Conservation (phyloP, 2,329 filamentous ascomycete species). For the Sordariomycetes sp. region DNA sequence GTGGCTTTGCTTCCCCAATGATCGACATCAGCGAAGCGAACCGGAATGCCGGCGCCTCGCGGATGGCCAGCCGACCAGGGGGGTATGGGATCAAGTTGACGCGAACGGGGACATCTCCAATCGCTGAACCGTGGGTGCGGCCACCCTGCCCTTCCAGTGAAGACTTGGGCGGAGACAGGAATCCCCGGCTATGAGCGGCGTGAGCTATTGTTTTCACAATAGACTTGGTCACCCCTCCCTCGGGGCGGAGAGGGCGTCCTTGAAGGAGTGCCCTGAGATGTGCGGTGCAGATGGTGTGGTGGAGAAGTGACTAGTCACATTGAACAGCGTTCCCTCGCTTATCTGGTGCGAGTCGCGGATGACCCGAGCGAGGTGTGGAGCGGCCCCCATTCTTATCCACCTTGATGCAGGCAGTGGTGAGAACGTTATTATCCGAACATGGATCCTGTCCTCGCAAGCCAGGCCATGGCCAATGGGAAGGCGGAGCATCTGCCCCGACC, state of each 20-base stretch:
- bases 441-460: not conserved
- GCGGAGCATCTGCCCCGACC: not conserved
- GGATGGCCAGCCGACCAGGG: not conserved
- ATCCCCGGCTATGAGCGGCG: not conserved
- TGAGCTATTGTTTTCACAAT: not conserved
- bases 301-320: not conserved
- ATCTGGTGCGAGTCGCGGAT: not conserved
- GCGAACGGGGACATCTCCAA: not conserved
- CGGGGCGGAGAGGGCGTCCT: not conserved
- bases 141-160: not conserved
- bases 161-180: not conserved
- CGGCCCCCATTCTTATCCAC: not conserved
- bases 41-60: not conserved
- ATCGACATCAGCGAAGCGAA: not conserved
- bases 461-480: not conserved
- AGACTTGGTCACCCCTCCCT: not conserved
- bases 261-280: not conserved
- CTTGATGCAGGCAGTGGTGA: too few species aligned
- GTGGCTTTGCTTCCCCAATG: not conserved
- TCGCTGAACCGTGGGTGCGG: too few species aligned
- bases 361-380: not conserved
- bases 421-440: not conserved
- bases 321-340: not conserved
- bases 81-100: not conserved
- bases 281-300: not conserved